phyloP scores from a whole-genome alignment of 2,329 filamentous ascomycete genomes.

The Botrytis tulipae region DNA sequence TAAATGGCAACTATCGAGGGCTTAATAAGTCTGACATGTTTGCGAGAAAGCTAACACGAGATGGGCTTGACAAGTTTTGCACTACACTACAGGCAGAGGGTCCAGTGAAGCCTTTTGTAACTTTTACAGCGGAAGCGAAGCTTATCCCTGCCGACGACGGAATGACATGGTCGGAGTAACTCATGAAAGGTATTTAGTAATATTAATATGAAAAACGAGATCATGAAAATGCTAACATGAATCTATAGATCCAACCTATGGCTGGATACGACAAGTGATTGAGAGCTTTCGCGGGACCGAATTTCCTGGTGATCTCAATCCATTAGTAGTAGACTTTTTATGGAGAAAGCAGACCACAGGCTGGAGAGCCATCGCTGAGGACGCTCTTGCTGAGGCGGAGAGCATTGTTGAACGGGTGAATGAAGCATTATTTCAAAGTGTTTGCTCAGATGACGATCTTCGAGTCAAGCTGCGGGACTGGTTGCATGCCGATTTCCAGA shows the following conservation, averaged over 20 bases:
- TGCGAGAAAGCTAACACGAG: constrained; percentile 3
- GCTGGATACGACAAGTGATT: constrained; percentile 24
- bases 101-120: neutral
- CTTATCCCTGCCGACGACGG: neutral
- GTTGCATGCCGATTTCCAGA: constrained; percentile 23
- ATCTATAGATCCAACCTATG: constrained; percentile 19
- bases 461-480: constrained; percentile 23
- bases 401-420: constrained; percentile 22
- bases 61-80: neutral
- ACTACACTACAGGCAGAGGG: neutral
- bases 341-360: constrained; percentile 24
- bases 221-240: neutral
- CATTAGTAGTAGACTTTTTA: constrained; percentile 23
- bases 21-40: neutral
- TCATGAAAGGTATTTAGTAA: constrained; percentile 10
- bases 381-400: constrained; percentile 21
- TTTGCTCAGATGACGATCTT: constrained; percentile 24
- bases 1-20: constrained; percentile 7
- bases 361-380: constrained; percentile 24
- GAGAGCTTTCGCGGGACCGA: constrained; percentile 25
- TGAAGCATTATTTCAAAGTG: constrained; percentile 20
- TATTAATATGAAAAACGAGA: neutral
- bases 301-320: constrained; percentile 25
- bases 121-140: constrained; percentile 20
- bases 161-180: constrained; percentile 14